Conservation (phyloP, 192 early-diverging fungal genomes). For the Linnemannia hyalina region DNA sequence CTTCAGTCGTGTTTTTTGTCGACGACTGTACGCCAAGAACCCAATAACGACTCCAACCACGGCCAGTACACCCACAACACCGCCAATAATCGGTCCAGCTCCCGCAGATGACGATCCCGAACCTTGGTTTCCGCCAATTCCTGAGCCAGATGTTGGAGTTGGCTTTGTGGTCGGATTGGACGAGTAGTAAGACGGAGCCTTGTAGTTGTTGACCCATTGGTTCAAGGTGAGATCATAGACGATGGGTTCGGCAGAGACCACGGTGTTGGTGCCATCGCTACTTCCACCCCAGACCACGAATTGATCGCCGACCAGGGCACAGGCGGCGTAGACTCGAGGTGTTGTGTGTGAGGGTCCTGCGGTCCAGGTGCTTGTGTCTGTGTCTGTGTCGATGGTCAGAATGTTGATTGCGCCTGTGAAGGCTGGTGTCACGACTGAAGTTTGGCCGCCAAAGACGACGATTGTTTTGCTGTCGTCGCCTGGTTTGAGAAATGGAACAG, state of each 20-base stretch:
- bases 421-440: neutral
- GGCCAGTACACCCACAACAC: too few relatives aligned
- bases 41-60: too few relatives aligned
- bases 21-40: too few relatives aligned
- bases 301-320: conserved; percentile 11
- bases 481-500: neutral
- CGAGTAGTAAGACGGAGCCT: conserved; percentile 7
- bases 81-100: too few relatives aligned
- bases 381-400: conserved; percentile 1
- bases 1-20: too few relatives aligned
- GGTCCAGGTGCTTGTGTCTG: conserved; percentile 1
- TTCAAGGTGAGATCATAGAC: conserved; percentile 13
- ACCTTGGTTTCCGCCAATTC: too few relatives aligned
- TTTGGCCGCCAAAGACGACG: conserved; percentile 16
- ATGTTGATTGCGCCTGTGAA: conserved; percentile 5
- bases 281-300: conserved; percentile 26
- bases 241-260: conserved; percentile 3
- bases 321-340: conserved; percentile 19
- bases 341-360: neutral
- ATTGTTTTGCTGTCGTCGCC: conserved; percentile 10
- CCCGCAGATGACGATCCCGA: too few relatives aligned
- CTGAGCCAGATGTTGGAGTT: too few relatives aligned
- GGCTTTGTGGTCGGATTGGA: too few relatives aligned
- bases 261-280: neutral
- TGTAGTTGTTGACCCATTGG: conserved; percentile 15